Conservation (phyloP, 108 stramenopile genomes). For the Epipyxis sp. region DNA sequence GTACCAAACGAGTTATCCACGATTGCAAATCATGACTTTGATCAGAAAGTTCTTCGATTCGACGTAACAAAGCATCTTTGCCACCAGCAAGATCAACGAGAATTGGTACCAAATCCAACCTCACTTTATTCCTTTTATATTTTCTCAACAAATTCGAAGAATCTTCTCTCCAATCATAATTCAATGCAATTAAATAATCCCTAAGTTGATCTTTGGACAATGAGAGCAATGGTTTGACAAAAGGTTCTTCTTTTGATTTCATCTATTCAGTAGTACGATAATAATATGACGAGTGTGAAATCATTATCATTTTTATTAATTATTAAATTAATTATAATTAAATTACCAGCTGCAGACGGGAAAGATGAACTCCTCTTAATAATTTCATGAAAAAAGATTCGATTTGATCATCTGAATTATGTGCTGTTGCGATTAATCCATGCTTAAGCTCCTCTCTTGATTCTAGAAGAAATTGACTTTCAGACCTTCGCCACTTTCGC, state of each 20-base stretch:
- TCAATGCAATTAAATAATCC: neutral
- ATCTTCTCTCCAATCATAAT: neutral
- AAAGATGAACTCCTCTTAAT: conserved; percentile 45
- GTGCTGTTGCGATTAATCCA: conserved; percentile 48
- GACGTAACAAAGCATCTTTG: neutral
- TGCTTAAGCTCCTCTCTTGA: too few relatives aligned
- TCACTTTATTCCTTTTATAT: neutral
- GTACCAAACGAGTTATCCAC: neutral
- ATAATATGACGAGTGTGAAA: neutral
- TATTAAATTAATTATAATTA: neutral
- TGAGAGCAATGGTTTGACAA: neutral
- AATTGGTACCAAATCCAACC: conserved; percentile 7
- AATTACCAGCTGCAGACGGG: conserved; percentile 30
- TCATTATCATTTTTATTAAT: neutral
- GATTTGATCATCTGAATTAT: conserved; percentile 45
- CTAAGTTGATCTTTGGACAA: neutral
- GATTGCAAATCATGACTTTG: neutral
- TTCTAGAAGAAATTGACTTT: too few relatives aligned
- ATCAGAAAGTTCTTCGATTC: neutral
- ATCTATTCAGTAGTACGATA: neutral
- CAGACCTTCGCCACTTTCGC: too few relatives aligned
- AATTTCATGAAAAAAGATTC: conserved; percentile 50
- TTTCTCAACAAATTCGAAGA: neutral
- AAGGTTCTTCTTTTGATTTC: neutral
- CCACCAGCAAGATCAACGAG: neutral